Conservation (phyloP, 1,284 basidiomycete species). For the Microbotryum saponariae region DNA sequence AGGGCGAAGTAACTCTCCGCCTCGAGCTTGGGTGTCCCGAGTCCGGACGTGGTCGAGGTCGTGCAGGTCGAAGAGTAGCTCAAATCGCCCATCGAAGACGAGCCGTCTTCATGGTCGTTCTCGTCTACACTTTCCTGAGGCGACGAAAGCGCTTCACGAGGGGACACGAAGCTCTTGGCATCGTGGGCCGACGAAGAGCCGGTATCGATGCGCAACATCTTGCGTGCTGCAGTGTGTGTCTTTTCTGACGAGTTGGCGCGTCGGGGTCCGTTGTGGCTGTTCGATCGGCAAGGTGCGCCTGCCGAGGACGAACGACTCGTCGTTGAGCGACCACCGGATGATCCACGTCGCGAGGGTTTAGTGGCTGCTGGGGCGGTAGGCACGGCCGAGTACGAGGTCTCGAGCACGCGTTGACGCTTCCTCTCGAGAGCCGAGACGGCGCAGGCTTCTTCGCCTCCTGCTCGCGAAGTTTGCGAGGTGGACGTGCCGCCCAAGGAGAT, state of each 20-base stretch:
- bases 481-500: slow-evolving; percentile 1
- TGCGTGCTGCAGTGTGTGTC: not conserved
- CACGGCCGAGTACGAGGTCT: not conserved
- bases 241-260: not conserved
- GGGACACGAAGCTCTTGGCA: not conserved
- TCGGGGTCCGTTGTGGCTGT: not conserved
- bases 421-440: slow-evolving; percentile 20
- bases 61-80: slow-evolving; percentile 26
- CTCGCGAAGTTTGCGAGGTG: slow-evolving; percentile 2
- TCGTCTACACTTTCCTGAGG: not conserved
- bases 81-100: slow-evolving; percentile 17
- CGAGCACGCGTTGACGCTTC: slow-evolving; percentile 18
- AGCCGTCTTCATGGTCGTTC: not conserved
- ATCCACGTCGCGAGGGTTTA: not conserved
- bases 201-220: not conserved
- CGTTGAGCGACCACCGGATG: not conserved
- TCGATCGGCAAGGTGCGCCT: not conserved
- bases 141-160: not conserved
- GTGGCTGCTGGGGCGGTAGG: not conserved
- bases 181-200: not conserved
- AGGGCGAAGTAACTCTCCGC: slow-evolving; percentile 7
- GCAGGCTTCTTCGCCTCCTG: slow-evolving; percentile 16
- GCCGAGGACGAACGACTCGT: not conserved
- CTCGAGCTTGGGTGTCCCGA: not conserved
- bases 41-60: slow-evolving; percentile 14